Percentiles rank a stretch among this genome's conserved stretches.
These are phyloP conservation scores for Pterocarpus macrocarpus DNA, from an alignment of 306 rosid species.

Conservation along the genomic window DNA sequence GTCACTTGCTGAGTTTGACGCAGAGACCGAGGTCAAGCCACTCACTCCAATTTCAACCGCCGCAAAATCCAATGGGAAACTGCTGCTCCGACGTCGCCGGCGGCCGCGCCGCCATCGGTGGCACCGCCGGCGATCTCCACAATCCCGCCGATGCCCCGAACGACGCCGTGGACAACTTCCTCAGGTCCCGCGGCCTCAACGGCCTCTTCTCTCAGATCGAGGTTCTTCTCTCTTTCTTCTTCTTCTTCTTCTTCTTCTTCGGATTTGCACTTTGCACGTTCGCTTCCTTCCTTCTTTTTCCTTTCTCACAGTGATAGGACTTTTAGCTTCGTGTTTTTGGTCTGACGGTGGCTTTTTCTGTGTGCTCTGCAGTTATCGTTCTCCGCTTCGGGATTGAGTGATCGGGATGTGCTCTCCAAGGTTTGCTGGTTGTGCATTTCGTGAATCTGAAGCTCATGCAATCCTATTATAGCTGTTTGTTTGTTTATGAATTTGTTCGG, in stretches of 20 bases:
- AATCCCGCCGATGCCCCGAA: conserved; percentile 55
- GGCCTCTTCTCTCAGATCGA: conserved; percentile 90
- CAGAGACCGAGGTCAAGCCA: not conserved
- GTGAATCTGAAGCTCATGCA: conserved; percentile 36
- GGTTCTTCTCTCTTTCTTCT: conserved; percentile 50
- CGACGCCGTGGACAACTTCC: conserved; percentile 69
- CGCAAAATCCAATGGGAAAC: conserved; percentile 64
- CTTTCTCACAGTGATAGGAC: not conserved
- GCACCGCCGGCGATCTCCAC: conserved; percentile 48
- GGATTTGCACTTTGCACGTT: not conserved
- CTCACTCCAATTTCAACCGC: not conserved
- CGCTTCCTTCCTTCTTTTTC: conserved; percentile 1
- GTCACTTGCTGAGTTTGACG: not conserved
- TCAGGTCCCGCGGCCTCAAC: conserved; percentile 71
- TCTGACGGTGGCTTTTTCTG: not conserved
- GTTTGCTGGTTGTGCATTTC: conserved; percentile 54
- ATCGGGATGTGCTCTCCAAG: conserved; percentile 79
- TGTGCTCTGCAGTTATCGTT: conserved; percentile 67
- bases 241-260: conserved; percentile 1
- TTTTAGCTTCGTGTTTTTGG: conserved; percentile 4
- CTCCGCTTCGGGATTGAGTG: conserved; percentile 73
- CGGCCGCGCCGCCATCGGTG: conserved; percentile 70
- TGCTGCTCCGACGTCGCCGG: conserved; percentile 79
- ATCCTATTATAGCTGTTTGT: not conserved
- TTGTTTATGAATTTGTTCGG: not conserved